These are phyloP conservation scores for Citrus medica DNA, from an alignment of 345 rosid species.

Conservation along the genomic window DNA sequence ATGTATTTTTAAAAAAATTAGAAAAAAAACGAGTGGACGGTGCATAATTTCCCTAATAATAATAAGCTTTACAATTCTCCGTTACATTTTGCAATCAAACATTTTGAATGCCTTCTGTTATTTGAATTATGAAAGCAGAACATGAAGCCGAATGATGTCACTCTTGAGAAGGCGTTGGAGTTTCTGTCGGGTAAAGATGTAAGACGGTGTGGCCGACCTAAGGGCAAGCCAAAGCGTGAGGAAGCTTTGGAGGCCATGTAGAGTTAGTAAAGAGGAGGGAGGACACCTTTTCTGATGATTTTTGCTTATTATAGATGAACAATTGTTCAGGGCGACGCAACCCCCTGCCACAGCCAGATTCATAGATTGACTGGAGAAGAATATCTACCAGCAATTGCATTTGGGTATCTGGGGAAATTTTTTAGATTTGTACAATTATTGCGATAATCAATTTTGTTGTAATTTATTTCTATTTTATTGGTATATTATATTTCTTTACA, in stretches of 20 bases:
- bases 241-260: conserved; percentile 30
- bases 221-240: conserved; percentile 40
- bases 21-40: too few species aligned
- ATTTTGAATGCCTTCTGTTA: neutral
- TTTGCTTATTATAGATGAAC: neutral
- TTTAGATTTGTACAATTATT: neutral
- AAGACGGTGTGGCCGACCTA: conserved; percentile 67
- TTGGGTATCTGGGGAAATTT: neutral
- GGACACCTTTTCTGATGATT: neutral
- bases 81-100: neutral
- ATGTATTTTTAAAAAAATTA: too few species aligned
- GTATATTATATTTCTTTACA: neutral
- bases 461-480: neutral
- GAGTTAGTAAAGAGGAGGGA: neutral
- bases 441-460: conserved; percentile 6
- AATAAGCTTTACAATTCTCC: neutral
- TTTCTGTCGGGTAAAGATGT: conserved; percentile 60
- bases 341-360: neutral
- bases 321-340: neutral
- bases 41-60: neutral
- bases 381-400: neutral
- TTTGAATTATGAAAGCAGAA: conserved; percentile 43
- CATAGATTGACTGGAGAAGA: neutral
- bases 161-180: conserved; percentile 72
- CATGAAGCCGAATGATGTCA: conserved; percentile 51